These are phyloP conservation scores for Coniochaeta ligniaria DNA, from an alignment of 2,329 filamentous ascomycete species.

Conservation along the genomic window DNA sequence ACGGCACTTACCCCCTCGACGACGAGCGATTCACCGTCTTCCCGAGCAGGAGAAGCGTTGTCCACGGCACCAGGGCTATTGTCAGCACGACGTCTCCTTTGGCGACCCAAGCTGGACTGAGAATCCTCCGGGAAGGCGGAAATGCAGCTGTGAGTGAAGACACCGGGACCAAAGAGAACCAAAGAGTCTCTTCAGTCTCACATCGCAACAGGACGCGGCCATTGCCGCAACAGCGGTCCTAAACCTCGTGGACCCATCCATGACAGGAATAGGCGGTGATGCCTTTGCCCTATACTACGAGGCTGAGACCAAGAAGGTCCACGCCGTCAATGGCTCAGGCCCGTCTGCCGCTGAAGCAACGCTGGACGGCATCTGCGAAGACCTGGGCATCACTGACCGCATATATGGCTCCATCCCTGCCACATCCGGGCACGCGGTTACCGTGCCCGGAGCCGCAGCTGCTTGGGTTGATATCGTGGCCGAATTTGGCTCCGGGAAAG, in stretches of 20 bases:
- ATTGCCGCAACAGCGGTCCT: conserved; percentile 82
- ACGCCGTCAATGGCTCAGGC: conserved; percentile 86
- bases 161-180: neutral
- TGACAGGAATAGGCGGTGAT: conserved; percentile 89
- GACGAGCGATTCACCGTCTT: conserved; percentile 13
- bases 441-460: conserved; percentile 50
- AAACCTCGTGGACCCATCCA: conserved; percentile 84
- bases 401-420: conserved; percentile 58
- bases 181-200: neutral
- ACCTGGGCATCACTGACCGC: conserved; percentile 57
- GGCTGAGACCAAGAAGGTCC: conserved; percentile 69
- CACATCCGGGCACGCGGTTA: conserved; percentile 68
- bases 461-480: conserved; percentile 89
- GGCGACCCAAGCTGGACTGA: conserved; percentile 76
- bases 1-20: conserved; percentile 7
- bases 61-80: conserved; percentile 86
- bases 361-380: conserved; percentile 60
- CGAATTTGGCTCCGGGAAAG: conserved; percentile 76
- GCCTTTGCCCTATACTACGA: conserved; percentile 92
- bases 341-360: conserved; percentile 64
- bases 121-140: conserved; percentile 72
- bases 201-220: conserved; percentile 65
- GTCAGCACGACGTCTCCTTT: conserved; percentile 83
- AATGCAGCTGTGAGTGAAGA: conserved; percentile 70
- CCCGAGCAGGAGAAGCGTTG: conserved; percentile 75